A percentile compares a stretch with the other conserved stretches of the same genome.
Evolutionary conservation across 169 alveolate species (phyloP).

Genomic region (Neospora caninum): DNA sequence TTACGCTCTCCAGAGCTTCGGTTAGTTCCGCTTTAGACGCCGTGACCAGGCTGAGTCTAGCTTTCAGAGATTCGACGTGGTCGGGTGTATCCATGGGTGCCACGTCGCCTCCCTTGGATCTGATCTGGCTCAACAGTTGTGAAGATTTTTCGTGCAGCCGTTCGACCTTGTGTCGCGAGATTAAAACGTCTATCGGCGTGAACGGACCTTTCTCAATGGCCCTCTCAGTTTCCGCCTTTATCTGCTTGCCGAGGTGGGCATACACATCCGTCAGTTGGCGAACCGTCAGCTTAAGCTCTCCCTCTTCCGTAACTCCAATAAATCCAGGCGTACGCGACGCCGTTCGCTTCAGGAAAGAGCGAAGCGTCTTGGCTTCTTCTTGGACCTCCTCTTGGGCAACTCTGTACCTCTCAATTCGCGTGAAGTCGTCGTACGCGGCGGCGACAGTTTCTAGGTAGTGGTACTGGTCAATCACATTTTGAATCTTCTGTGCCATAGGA

Average conservation of each 20-base stretch:
- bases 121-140: not conserved
- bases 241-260: conserved; percentile 1
- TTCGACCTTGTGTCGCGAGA: not conserved
- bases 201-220: not conserved
- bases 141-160: not conserved
- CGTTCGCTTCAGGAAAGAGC: not conserved
- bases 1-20: not conserved
- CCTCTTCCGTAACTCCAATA: not conserved
- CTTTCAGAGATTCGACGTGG: not conserved
- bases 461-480: not conserved
- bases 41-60: not conserved
- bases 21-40: not conserved
- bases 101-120: not conserved
- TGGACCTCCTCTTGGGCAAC: not conserved
- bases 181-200: not conserved
- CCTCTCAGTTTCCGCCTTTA: not conserved
- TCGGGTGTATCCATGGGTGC: not conserved
- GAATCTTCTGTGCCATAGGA: not conserved
- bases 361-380: not conserved
- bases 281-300: not conserved
- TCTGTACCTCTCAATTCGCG: not conserved
- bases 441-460: not conserved
- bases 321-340: not conserved
- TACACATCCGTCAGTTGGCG: not conserved
- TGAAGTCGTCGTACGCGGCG: not conserved